A percentile compares a stretch with the other conserved stretches of the same genome.
Conservation (phyloP, 2,329 filamentous ascomycete species). For the Coniochaeta ligniaria region DNA sequence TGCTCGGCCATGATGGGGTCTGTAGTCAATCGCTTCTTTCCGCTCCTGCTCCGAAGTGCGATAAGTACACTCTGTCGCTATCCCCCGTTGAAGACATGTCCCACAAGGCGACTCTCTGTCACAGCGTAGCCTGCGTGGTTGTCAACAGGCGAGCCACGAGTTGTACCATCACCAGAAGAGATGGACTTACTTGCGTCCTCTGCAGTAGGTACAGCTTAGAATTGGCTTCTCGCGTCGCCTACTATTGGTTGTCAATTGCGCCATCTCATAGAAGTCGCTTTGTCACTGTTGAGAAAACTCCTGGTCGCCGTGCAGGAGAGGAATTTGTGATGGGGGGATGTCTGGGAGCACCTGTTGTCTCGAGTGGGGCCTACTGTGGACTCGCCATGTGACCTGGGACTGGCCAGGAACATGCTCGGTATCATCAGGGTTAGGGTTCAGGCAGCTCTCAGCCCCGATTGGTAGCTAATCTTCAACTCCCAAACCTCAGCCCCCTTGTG, state of each 20-base stretch:
- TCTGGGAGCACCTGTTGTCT: too few relatives aligned
- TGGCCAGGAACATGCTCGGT: too few relatives aligned
- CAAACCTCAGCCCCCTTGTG: too few relatives aligned
- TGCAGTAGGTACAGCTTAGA: conserved; percentile 5
- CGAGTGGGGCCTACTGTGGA: too few relatives aligned
- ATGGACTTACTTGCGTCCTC: conserved; percentile 4
- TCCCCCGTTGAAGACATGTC: not conserved
- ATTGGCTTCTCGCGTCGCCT: conserved; percentile 3
- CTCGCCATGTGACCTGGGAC: too few relatives aligned
- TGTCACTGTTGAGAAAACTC: not conserved
- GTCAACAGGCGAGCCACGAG: not conserved
- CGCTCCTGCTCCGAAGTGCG: conserved; percentile 2
- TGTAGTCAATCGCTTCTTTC: conserved; percentile 5
- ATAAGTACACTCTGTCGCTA: conserved; percentile 3
- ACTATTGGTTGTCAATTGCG: not conserved
- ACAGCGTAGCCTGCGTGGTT: not conserved
- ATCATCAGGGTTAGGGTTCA: too few relatives aligned
- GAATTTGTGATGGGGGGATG: too few relatives aligned
- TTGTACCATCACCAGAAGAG: not conserved
- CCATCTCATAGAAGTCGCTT: not conserved
- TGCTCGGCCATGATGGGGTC: not conserved
- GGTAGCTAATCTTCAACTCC: too few relatives aligned
- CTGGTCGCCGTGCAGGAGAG: not conserved
- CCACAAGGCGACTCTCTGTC: conserved; percentile 4
- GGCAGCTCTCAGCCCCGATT: too few relatives aligned